phyloP scores from a whole-genome alignment of 495 filamentous ascomycete genomes.

The Aspergillus steynii region DNA sequence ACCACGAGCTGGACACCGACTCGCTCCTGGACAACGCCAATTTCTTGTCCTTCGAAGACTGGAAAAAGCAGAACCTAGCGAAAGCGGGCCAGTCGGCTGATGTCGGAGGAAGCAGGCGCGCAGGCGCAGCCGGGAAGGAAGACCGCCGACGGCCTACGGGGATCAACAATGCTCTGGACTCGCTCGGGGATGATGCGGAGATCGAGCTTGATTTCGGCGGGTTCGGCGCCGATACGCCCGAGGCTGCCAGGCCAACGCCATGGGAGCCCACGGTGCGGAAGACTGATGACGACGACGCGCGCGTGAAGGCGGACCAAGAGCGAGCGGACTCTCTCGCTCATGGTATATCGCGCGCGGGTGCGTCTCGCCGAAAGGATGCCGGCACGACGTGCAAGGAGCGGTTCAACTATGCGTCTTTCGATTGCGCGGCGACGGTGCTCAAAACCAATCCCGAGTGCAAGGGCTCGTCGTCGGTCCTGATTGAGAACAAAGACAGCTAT shows the following conservation, averaged over 20 bases:
- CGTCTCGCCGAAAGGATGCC: constrained; percentile 76
- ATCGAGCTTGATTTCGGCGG: constrained; percentile 88
- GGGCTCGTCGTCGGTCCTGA: constrained; percentile 79
- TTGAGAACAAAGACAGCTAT: constrained; percentile 98
- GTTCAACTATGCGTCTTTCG: constrained; percentile 96
- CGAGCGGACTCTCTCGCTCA: constrained; percentile 18
- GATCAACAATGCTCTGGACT: constrained; percentile 66
- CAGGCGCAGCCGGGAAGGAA: constrained; percentile 40
- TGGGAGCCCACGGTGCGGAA: constrained; percentile 38
- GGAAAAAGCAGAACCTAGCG: constrained; percentile 92
- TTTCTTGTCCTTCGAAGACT: constrained; percentile 97
- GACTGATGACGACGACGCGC: constrained; percentile 28
- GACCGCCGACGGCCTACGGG: constrained; percentile 50
- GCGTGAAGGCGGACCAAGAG: background rate
- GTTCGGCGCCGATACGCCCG: constrained; percentile 51
- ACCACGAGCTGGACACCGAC: constrained; percentile 56
- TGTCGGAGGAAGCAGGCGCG: constrained; percentile 50
- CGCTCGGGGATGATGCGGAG: constrained; percentile 84
- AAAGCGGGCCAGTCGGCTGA: constrained; percentile 81
- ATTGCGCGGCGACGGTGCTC: constrained; percentile 89
- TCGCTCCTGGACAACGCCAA: constrained; percentile 77
- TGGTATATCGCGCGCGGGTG: constrained; percentile 41
- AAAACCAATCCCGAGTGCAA: constrained; percentile 86
- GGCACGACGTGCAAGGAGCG: constrained; percentile 94
- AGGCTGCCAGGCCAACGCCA: constrained; percentile 35